A percentile compares a stretch with the other conserved stretches of the same genome.
Conservation (phyloP, 768 basidiomycete genomes). For the Coprinopsis marcescibilis region DNA sequence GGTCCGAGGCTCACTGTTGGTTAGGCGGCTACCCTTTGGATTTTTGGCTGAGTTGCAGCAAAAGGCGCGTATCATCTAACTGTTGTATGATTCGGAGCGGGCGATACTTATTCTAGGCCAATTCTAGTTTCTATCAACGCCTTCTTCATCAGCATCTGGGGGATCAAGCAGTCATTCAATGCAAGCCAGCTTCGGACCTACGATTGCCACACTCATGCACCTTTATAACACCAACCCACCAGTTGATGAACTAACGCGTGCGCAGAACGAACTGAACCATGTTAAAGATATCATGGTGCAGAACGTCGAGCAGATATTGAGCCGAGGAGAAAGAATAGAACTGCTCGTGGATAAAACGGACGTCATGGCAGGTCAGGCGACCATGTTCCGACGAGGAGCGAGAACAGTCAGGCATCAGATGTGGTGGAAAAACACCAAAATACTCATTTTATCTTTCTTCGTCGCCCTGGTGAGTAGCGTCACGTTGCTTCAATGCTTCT, state of each 20-base stretch:
- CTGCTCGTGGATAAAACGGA: slow-evolving; percentile 97
- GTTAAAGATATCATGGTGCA: slow-evolving; percentile 98
- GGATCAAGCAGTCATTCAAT: slow-evolving; percentile 56
- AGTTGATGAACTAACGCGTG: slow-evolving; percentile 81
- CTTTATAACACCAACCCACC: slow-evolving; percentile 88
- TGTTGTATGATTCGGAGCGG: slow-evolving; percentile 1
- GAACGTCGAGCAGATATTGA: slow-evolving; percentile 95
- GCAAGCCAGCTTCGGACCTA: slow-evolving; percentile 67
- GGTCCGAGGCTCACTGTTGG: not conserved
- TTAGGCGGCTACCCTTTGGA: slow-evolving; percentile 87
- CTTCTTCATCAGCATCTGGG: slow-evolving; percentile 58
- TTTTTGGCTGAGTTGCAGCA: slow-evolving; percentile 85
- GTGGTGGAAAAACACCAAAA: slow-evolving; percentile 85
- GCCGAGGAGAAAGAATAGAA: slow-evolving; percentile 92
- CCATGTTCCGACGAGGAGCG: slow-evolving; percentile 87
- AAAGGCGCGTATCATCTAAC: slow-evolving; percentile 39
- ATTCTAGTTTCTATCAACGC: slow-evolving; percentile 52
- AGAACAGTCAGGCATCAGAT: slow-evolving; percentile 76
- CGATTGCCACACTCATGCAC: slow-evolving; percentile 71
- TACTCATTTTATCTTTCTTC: slow-evolving; percentile 58
- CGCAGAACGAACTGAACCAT: slow-evolving; percentile 82
- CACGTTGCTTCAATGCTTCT: slow-evolving; percentile 6
- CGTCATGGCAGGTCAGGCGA: slow-evolving; percentile 89
- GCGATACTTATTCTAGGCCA: not conserved
- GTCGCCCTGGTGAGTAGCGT: slow-evolving; percentile 70